Percentiles rank a stretch among this genome's conserved stretches.
phyloP scores from a whole-genome alignment of 257 asterid species.

The Anisodus tanguticus region DNA sequence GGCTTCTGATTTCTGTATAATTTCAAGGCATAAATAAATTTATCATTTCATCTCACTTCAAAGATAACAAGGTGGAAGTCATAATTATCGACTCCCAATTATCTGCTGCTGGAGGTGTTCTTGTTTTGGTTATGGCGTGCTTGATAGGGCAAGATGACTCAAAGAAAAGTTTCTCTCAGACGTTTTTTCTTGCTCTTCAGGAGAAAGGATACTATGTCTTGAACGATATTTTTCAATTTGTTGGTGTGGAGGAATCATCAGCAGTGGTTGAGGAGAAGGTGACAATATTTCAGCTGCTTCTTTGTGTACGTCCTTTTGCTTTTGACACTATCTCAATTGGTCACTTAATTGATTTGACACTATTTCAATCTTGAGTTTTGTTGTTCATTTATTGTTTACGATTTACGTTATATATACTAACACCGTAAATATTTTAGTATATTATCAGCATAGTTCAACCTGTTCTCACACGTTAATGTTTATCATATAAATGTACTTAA shows the following conservation, averaged over 20 bases:
- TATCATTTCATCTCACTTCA: constrained; percentile 61
- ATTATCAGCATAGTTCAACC: background rate
- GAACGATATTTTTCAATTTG: constrained; percentile 58
- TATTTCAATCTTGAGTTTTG: too few relatives aligned
- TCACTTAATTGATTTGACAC: background rate
- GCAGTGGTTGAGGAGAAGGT: constrained; percentile 22
- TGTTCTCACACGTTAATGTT: too few relatives aligned
- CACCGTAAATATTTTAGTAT: too few relatives aligned
- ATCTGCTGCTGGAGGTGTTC: constrained; percentile 52
- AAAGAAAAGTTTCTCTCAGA: constrained; percentile 51
- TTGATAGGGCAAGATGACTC: constrained; percentile 36
- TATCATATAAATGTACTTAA: too few relatives aligned
- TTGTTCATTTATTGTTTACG: background rate
- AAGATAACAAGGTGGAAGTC: constrained; percentile 43
- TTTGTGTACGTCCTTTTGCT: background rate
- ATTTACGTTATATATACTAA: too few relatives aligned
- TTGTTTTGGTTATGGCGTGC: constrained; percentile 56
- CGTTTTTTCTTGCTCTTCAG: constrained; percentile 65
- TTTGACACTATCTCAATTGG: background rate
- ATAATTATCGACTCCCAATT: constrained; percentile 46
- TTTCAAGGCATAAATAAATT: constrained; percentile 57
- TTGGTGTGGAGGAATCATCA: background rate
- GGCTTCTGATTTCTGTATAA: background rate
- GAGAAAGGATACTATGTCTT: constrained; percentile 53
- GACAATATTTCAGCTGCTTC: background rate